A percentile compares a stretch with the other conserved stretches of the same genome.
Conservation (phyloP, 306 rosid species). For the Sechiopsis laciniata region DNA sequence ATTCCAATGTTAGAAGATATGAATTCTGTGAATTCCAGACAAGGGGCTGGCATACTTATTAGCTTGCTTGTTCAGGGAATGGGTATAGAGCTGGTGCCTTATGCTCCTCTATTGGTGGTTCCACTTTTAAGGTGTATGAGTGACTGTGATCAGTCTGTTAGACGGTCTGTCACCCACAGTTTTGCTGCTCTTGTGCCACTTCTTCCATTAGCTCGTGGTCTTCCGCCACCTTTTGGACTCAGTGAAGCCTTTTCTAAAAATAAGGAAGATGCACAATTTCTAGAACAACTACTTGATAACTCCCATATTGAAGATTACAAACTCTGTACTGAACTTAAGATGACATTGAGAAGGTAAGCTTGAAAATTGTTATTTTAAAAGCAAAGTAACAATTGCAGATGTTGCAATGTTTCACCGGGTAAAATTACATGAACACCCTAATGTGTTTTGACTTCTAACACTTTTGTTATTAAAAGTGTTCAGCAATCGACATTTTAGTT, state of each 20-base stretch:
- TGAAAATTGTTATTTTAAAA: neutral
- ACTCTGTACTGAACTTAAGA: slow-evolving; percentile 64
- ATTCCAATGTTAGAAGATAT: slow-evolving; percentile 85
- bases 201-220: slow-evolving; percentile 94
- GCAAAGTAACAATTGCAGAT: neutral
- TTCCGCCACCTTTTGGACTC: slow-evolving; percentile 76
- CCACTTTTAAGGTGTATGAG: slow-evolving; percentile 97
- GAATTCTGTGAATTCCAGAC: slow-evolving; percentile 77
- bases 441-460: neutral
- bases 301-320: slow-evolving; percentile 89
- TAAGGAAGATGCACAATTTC: slow-evolving; percentile 72
- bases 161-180: slow-evolving; percentile 95
- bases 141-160: slow-evolving; percentile 88
- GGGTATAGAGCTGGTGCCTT: slow-evolving; percentile 77
- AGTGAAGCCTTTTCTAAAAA: slow-evolving; percentile 55
- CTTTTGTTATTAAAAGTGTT: neutral
- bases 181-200: slow-evolving; percentile 99
- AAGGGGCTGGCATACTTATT: slow-evolving; percentile 94
- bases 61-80: slow-evolving; percentile 93
- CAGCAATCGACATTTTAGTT: neutral
- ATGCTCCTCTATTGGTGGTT: slow-evolving; percentile 90
- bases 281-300: slow-evolving; percentile 95
- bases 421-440: neutral
- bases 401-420: neutral
- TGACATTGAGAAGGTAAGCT: slow-evolving; percentile 76